A percentile compares a stretch with the other conserved stretches of the same genome.
These are phyloP conservation scores for Nannochloropsis granulata DNA, from an alignment of 108 stramenopile genomes.

Conservation along the genomic window DNA sequence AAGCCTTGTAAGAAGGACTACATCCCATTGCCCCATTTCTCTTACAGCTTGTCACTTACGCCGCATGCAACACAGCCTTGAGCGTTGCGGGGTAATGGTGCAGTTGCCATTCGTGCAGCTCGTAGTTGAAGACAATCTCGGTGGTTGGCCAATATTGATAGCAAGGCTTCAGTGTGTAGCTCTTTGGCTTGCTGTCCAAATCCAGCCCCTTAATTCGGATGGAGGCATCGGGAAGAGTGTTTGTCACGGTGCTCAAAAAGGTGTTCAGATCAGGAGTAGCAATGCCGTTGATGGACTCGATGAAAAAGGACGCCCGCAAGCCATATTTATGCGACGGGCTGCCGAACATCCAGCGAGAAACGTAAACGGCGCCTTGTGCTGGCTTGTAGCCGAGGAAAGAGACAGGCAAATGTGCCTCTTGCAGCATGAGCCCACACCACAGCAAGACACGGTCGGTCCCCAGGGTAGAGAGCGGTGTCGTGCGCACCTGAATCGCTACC, in stretches of 20 bases:
- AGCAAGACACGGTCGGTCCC: slow-evolving; percentile 33
- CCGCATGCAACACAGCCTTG: background rate
- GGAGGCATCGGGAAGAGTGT: slow-evolving; percentile 6
- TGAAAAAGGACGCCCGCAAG: slow-evolving; percentile 20
- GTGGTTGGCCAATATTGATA: background rate
- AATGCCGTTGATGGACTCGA: slow-evolving; percentile 17
- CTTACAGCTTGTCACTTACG: background rate
- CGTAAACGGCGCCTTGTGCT: slow-evolving; percentile 18
- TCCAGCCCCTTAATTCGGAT: background rate
- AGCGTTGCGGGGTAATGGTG: background rate
- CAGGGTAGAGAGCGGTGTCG: slow-evolving; percentile 7
- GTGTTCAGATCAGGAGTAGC: slow-evolving; percentile 30
- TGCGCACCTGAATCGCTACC: background rate
- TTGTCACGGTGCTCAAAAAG: slow-evolving; percentile 11
- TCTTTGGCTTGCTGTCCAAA: background rate
- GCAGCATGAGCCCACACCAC: slow-evolving; percentile 36
- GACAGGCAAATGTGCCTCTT: slow-evolving; percentile 26
- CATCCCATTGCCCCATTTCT: too few species aligned
- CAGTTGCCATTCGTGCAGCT: background rate
- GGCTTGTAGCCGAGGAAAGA: slow-evolving; percentile 16
- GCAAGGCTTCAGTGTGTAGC: background rate
- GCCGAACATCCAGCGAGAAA: slow-evolving; percentile 32
- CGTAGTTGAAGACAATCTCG: background rate
- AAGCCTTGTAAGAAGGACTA: too few species aligned
- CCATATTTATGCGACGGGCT: slow-evolving; percentile 34